phyloP scores from a whole-genome alignment of 179 eudicot genomes.

The Nepenthes alata region DNA sequence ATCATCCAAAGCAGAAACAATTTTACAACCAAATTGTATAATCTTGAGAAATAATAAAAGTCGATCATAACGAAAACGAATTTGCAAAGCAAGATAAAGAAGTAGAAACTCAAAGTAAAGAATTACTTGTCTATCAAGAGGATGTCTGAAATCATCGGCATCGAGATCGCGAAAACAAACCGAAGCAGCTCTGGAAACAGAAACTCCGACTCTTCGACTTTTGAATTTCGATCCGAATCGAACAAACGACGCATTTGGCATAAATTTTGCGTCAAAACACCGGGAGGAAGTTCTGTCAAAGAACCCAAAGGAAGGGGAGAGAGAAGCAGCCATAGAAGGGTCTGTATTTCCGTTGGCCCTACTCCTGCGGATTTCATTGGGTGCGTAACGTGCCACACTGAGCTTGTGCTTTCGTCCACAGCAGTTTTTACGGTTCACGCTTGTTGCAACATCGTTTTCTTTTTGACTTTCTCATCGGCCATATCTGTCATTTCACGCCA shows the following conservation, averaged over 20 bases:
- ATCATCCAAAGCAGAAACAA: neutral
- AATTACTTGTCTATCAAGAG: constrained; percentile 77
- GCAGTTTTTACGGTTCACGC: too few relatives aligned
- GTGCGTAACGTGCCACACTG: too few relatives aligned
- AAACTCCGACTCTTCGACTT: constrained; percentile 11
- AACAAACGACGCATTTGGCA: constrained; percentile 11
- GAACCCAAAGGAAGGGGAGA: constrained; percentile 21
- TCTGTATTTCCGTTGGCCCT: too few relatives aligned
- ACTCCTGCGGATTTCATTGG: too few relatives aligned
- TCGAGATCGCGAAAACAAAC: constrained; percentile 61
- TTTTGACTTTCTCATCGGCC: too few relatives aligned
- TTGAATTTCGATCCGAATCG: constrained; percentile 12
- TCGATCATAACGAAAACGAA: neutral
- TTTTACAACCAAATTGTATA: neutral
- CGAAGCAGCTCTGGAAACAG: constrained; percentile 32
- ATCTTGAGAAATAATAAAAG: neutral
- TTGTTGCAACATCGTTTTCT: too few relatives aligned
- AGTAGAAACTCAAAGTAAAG: neutral
- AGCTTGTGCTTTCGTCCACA: too few relatives aligned
- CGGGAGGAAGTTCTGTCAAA: constrained; percentile 10
- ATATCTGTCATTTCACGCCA: too few relatives aligned
- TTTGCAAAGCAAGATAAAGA: neutral
- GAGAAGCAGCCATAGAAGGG: constrained; percentile 32
- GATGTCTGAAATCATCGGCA: constrained; percentile 93
- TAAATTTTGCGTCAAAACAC: constrained; percentile 9